Conservation (phyloP, 2,329 filamentous ascomycete species). For the Xylaria multiplex region DNA sequence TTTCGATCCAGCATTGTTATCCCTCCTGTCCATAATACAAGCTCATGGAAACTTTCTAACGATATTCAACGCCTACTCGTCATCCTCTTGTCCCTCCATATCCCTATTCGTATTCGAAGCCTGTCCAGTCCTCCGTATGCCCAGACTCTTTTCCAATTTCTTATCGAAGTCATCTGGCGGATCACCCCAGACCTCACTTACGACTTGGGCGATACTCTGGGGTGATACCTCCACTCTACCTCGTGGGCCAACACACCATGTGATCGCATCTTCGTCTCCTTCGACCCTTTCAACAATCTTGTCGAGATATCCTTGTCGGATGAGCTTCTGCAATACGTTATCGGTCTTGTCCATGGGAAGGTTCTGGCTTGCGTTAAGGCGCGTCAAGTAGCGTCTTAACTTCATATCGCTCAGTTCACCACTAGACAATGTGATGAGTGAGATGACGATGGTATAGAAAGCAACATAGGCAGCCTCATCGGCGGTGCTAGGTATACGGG, state of each 20-base stretch:
- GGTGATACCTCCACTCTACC: conserved; percentile 86
- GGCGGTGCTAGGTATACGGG: conserved; percentile 70
- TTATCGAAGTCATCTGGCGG: conserved; percentile 64
- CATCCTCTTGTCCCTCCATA: conserved; percentile 34
- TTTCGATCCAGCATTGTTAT: neutral
- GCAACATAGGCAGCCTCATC: conserved; percentile 83
- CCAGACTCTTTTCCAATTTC: conserved; percentile 70
- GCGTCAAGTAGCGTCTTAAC: conserved; percentile 77
- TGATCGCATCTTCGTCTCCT: conserved; percentile 79
- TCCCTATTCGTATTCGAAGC: conserved; percentile 35
- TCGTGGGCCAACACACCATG: conserved; percentile 85
- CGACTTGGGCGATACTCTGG: conserved; percentile 77
- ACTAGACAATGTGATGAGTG: conserved; percentile 79
- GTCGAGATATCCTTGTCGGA: conserved; percentile 84
- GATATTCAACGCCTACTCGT: conserved; percentile 11
- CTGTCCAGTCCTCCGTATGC: conserved; percentile 53
- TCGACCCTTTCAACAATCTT: conserved; percentile 72
- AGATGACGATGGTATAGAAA: conserved; percentile 82
- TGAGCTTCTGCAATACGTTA: conserved; percentile 76
- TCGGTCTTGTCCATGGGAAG: conserved; percentile 82
- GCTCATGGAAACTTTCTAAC: neutral
- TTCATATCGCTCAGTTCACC: conserved; percentile 80
- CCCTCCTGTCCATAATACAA: neutral
- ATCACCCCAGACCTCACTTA: conserved; percentile 68
- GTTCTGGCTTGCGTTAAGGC: conserved; percentile 79